Conservation (phyloP, 495 filamentous ascomycete genomes). For the Stereocaulon alpinum region DNA sequence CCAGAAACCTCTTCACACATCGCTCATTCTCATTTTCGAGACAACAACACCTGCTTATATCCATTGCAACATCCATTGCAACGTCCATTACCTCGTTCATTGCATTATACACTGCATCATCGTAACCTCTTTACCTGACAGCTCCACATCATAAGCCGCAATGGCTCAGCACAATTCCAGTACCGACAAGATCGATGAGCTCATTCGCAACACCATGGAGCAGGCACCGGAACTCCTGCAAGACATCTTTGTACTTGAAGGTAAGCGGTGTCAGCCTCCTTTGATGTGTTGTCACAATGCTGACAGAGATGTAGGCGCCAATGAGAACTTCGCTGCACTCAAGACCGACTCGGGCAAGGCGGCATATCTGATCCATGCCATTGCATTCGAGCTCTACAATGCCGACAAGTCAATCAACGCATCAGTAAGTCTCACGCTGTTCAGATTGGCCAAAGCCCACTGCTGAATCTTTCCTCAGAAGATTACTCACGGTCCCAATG, state of each 20-base stretch:
- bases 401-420: conserved; percentile 14
- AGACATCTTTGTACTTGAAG: conserved; percentile 19
- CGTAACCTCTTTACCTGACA: not conserved
- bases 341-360: conserved; percentile 16
- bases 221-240: conserved; percentile 14
- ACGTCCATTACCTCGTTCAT: not conserved
- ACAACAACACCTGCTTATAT: not conserved
- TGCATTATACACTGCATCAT: not conserved
- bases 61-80: not conserved
- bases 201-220: conserved; percentile 4
- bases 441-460: not conserved
- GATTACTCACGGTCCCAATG: conserved; percentile 12
- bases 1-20: not conserved
- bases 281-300: not conserved
- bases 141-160: not conserved
- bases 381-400: conserved; percentile 16
- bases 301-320: conserved; percentile 15
- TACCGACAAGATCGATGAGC: conserved; percentile 5
- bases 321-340: conserved; percentile 7
- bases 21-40: not conserved
- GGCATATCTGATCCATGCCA: conserved; percentile 16
- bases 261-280: conserved; percentile 9
- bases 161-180: conserved; percentile 6
- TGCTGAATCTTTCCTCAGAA: conserved; percentile 5
- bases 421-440: not conserved